Evolutionary conservation across 2,329 filamentous ascomycete species (phyloP).

Genomic region (Nemania sp.): DNA sequence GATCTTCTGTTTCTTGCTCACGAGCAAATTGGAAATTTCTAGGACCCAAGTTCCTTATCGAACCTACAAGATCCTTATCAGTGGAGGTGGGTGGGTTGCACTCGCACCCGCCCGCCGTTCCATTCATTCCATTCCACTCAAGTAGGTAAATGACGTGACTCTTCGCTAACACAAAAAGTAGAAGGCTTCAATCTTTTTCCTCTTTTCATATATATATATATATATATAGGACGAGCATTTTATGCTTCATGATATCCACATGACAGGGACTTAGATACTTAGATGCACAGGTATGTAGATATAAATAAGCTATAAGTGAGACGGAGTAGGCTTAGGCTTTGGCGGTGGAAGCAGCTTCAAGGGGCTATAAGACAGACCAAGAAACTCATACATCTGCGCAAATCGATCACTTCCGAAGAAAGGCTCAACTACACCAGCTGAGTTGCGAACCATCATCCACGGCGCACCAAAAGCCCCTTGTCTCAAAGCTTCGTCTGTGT

Average conservation of each 20-base stretch:
- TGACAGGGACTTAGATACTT: too few relatives aligned
- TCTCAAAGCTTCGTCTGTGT: slow-evolving; percentile 22
- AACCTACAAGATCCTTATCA: slow-evolving; percentile 18
- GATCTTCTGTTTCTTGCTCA: slow-evolving; percentile 9
- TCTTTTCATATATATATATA: too few relatives aligned
- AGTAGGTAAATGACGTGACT: too few relatives aligned
- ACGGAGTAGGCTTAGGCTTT: slow-evolving; percentile 10
- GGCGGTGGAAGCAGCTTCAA: slow-evolving; percentile 9
- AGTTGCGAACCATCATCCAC: slow-evolving; percentile 32
- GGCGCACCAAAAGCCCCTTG: slow-evolving; percentile 27
- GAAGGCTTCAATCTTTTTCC: too few relatives aligned
- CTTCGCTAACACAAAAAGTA: too few relatives aligned
- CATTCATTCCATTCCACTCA: too few relatives aligned
- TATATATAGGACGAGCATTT: too few relatives aligned
- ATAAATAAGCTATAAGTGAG: too few relatives aligned
- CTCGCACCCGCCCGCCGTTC: too few relatives aligned
- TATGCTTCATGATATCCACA: too few relatives aligned
- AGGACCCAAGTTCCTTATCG: slow-evolving; percentile 24
- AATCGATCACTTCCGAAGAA: slow-evolving; percentile 31
- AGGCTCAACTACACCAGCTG: slow-evolving; percentile 17
- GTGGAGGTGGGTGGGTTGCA: too few relatives aligned
- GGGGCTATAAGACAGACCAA: slow-evolving; percentile 22
- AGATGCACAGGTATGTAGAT: too few relatives aligned
- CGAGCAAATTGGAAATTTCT: slow-evolving; percentile 31
- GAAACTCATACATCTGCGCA: slow-evolving; percentile 29